Conservation (phyloP, 192 early-diverging fungal species). For the Helicostylum pulchrum region DNA sequence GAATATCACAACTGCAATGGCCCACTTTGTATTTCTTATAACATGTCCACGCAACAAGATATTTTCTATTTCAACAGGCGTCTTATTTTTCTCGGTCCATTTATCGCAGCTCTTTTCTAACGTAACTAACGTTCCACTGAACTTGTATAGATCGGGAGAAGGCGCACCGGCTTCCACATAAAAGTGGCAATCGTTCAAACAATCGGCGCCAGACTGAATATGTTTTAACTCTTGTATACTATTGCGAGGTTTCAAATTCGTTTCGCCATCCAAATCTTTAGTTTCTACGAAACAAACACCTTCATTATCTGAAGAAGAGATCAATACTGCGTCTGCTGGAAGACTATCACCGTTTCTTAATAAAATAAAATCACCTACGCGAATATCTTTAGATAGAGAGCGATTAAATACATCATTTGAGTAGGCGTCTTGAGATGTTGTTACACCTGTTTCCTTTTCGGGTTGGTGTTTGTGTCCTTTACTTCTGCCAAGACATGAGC, state of each 20-base stretch:
- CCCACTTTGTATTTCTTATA: constrained; percentile 89
- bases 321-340: constrained; percentile 81
- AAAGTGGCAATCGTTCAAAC: constrained; percentile 54
- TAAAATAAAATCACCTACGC: constrained; percentile 86
- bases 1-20: constrained; percentile 75
- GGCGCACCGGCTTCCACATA: constrained; percentile 76
- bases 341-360: constrained; percentile 79
- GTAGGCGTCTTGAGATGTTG: not conserved
- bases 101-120: constrained; percentile 5
- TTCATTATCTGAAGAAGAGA: constrained; percentile 77
- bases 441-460: not conserved
- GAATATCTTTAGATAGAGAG: constrained; percentile 46
- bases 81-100: constrained; percentile 32
- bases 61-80: constrained; percentile 78
- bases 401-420: constrained; percentile 6
- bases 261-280: constrained; percentile 95
- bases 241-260: constrained; percentile 87
- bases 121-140: constrained; percentile 67
- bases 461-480: not conserved
- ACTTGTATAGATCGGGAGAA: constrained; percentile 72
- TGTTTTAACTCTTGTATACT: constrained; percentile 62
- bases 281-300: constrained; percentile 87
- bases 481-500: too few species aligned
- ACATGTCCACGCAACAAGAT: constrained; percentile 86
- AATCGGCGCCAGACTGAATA: constrained; percentile 73